phyloP scores from a whole-genome alignment of 2,329 filamentous ascomycete genomes.

The Ceratocystis harringtonii region DNA sequence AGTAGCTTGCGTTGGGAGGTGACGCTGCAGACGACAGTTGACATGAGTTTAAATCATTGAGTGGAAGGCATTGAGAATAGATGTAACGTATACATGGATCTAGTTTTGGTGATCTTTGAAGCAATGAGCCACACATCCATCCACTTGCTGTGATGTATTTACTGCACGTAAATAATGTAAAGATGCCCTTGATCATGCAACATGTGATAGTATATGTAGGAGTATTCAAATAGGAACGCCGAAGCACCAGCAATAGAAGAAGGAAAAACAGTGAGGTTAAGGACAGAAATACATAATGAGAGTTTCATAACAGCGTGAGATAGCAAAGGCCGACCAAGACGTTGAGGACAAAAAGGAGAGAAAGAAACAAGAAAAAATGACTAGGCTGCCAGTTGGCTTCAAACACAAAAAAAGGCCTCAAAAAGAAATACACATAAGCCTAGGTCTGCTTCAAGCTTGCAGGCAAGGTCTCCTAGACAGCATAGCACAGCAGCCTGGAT shows the following conservation, averaged over 20 bases:
- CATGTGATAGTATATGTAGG: background rate
- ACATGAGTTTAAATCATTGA: conserved; percentile 17
- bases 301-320: conserved; percentile 11
- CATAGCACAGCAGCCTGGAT: background rate
- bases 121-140: background rate
- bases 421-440: background rate
- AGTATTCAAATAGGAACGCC: conserved; percentile 8
- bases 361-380: background rate
- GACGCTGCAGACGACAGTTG: conserved; percentile 56
- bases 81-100: background rate
- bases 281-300: background rate
- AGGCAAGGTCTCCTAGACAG: background rate
- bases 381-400: background rate
- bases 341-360: background rate
- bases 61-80: background rate
- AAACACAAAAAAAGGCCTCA: background rate
- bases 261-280: background rate
- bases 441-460: background rate
- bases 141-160: background rate
- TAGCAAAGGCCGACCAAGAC: background rate
- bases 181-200: background rate
- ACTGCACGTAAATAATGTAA: background rate
- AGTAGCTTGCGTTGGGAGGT: conserved; percentile 83
- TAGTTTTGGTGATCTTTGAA: no score
- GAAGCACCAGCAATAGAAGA: background rate